A percentile compares a stretch with the other conserved stretches of the same genome.
These are phyloP conservation scores for Bryum argenteum DNA, from an alignment of 225 moss, liverwort and hornwort genomes.

Conservation along the genomic window DNA sequence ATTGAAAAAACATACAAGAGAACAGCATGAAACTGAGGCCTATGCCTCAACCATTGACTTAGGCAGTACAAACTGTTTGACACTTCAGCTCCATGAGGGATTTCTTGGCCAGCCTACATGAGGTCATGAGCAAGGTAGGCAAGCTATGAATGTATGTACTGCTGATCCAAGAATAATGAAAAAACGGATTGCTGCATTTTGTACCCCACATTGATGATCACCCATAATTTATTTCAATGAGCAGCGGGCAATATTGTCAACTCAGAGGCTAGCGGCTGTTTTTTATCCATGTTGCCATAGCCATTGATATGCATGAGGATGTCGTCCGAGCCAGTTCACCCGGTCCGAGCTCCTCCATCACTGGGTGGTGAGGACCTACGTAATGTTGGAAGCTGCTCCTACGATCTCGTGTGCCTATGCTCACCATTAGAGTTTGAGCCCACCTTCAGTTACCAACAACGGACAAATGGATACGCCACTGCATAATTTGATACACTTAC, in stretches of 20 bases:
- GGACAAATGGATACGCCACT: constrained; percentile 18
- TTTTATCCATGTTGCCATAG: background rate
- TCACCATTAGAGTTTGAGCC: background rate
- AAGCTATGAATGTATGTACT: background rate
- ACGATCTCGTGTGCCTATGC: background rate
- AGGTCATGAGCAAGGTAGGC: background rate
- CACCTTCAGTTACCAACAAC: background rate
- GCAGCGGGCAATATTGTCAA: background rate
- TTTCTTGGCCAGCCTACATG: too few relatives aligned
- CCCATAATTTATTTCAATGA: background rate
- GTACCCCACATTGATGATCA: background rate
- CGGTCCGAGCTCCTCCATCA: too few relatives aligned
- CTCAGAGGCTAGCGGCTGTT: background rate
- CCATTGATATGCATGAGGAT: background rate
- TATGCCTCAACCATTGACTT: background rate
- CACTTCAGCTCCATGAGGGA: background rate
- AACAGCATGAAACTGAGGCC: background rate
- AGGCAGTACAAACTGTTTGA: too few relatives aligned
- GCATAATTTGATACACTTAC: background rate
- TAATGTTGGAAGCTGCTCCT: background rate
- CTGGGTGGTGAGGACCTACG: background rate
- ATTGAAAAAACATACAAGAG: background rate
- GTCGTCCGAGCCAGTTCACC: background rate
- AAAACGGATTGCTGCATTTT: background rate
- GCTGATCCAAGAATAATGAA: background rate